Percentiles rank a stretch among this genome's conserved stretches.
Conservation (phyloP, 176 grass and related monocot species). For the Lolium perenne region DNA sequence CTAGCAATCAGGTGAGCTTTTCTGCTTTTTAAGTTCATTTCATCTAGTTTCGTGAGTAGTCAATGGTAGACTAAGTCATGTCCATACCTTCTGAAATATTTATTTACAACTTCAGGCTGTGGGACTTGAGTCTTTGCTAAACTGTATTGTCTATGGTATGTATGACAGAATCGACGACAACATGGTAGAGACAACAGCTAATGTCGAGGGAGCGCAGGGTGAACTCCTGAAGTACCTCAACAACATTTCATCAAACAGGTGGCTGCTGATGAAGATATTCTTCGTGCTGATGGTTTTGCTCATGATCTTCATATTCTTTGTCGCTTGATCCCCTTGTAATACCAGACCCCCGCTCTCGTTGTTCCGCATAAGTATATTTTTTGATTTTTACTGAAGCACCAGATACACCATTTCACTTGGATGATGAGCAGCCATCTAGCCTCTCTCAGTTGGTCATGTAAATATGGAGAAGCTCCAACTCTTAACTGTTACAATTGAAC, state of each 20-base stretch:
- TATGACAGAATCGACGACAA: conserved; percentile 86
- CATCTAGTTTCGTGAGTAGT: not conserved
- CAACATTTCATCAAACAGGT: conserved; percentile 91
- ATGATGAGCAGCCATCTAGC: not conserved
- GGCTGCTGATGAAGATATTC: conserved; percentile 99
- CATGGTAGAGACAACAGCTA: conserved; percentile 75
- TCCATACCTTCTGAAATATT: not conserved
- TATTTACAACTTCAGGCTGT: not conserved
- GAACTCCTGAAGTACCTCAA: conserved; percentile 84
- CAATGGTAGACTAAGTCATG: not conserved
- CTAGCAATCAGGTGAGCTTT: conserved; percentile 77
- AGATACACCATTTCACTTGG: not conserved
- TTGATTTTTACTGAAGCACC: conserved; percentile 41
- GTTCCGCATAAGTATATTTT: conserved; percentile 29
- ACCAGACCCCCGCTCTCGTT: not conserved
- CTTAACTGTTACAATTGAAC: no score
- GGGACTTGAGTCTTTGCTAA: not conserved
- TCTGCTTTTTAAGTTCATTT: not conserved
- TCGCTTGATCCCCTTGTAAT: conserved; percentile 60
- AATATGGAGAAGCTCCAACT: conserved; percentile 39
- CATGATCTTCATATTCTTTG: conserved; percentile 95
- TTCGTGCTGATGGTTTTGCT: conserved; percentile 97
- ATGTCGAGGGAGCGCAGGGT: conserved; percentile 90
- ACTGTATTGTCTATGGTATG: conserved; percentile 8
- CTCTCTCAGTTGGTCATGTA: conserved; percentile 43